Percentiles rank a stretch among this genome's conserved stretches.
These are phyloP conservation scores for Thinopyrum elongatum DNA, from an alignment of 176 grass and related monocot genomes.

Conservation along the genomic window DNA sequence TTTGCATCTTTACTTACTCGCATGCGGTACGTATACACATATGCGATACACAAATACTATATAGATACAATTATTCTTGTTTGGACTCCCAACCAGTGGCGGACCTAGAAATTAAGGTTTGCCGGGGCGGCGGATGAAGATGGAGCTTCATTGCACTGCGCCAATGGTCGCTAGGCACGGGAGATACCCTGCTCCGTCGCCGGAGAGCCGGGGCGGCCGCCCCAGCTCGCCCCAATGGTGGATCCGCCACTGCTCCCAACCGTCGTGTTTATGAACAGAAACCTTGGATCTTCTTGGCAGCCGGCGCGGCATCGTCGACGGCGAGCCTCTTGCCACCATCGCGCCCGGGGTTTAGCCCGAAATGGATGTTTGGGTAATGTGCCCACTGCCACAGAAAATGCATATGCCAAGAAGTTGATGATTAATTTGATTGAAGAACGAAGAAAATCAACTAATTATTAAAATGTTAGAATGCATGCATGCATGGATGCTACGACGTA, in stretches of 20 bases:
- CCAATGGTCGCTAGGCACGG: no score
- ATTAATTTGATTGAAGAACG: background rate
- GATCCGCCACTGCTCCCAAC: no score
- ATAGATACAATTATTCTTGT: background rate
- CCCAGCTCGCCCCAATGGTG: no score
- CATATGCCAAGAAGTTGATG: background rate
- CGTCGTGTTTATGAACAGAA: constrained; percentile 51
- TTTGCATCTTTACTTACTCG: background rate
- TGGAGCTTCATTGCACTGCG: no score
- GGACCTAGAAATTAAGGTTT: no score
- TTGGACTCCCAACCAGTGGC: no score
- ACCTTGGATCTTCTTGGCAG: constrained; percentile 61
- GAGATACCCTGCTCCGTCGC: no score
- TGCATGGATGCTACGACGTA: constrained; percentile 37
- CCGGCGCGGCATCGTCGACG: constrained; percentile 31
- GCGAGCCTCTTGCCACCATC: constrained; percentile 54
- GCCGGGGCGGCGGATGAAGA: no score
- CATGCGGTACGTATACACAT: background rate
- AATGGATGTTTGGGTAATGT: constrained; percentile 91
- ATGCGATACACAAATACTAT: background rate
- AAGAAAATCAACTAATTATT: no score
- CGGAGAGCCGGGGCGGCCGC: no score
- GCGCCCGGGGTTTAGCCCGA: constrained; percentile 41
- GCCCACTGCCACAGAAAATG: constrained; percentile 72
- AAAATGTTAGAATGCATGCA: background rate